Percentiles rank a stretch among this genome's conserved stretches.
phyloP scores from a whole-genome alignment of 2,329 filamentous ascomycete species.

The Epichloe sp. region DNA sequence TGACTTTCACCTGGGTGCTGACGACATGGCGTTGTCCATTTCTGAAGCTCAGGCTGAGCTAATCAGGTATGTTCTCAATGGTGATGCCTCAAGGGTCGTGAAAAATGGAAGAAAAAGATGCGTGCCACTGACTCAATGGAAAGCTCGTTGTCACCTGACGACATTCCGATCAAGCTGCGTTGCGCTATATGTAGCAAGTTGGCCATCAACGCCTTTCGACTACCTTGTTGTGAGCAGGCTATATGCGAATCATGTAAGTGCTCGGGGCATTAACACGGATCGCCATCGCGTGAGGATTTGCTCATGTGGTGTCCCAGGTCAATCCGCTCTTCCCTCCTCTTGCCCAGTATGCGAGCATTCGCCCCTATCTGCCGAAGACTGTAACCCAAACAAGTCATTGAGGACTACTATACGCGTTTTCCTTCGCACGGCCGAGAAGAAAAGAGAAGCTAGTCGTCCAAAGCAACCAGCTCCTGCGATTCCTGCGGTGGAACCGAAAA shows the following conservation, averaged over 20 bases:
- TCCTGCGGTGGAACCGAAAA: constrained; percentile 28
- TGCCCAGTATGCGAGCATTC: constrained; percentile 92
- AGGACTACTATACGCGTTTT: constrained; percentile 88
- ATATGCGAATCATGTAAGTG: constrained; percentile 74
- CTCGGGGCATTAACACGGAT: not conserved
- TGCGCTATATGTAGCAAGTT: constrained; percentile 90
- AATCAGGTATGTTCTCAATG: constrained; percentile 32
- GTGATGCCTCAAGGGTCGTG: not conserved
- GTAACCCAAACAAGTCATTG: constrained; percentile 80
- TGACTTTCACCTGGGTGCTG: constrained; percentile 6
- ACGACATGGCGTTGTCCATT: constrained; percentile 25
- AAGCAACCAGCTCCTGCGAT: constrained; percentile 33
- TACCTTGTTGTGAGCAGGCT: constrained; percentile 89
- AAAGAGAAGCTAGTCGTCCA: constrained; percentile 53
- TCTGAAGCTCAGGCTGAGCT: constrained; percentile 43
- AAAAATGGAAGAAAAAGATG: not conserved
- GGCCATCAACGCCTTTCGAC: constrained; percentile 77
- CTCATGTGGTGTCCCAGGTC: constrained; percentile 40
- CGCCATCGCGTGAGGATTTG: not conserved
- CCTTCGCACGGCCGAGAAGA: constrained; percentile 81
- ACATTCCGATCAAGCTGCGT: constrained; percentile 90
- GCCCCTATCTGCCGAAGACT: constrained; percentile 74
- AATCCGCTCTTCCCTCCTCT: constrained; percentile 59
- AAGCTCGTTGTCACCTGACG: constrained; percentile 65
- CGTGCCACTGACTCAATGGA: constrained; percentile 7